Percentiles rank a stretch among this genome's conserved stretches.
These are phyloP conservation scores for Puccinia hordei DNA, from an alignment of 1,284 basidiomycete genomes.

Conservation along the genomic window DNA sequence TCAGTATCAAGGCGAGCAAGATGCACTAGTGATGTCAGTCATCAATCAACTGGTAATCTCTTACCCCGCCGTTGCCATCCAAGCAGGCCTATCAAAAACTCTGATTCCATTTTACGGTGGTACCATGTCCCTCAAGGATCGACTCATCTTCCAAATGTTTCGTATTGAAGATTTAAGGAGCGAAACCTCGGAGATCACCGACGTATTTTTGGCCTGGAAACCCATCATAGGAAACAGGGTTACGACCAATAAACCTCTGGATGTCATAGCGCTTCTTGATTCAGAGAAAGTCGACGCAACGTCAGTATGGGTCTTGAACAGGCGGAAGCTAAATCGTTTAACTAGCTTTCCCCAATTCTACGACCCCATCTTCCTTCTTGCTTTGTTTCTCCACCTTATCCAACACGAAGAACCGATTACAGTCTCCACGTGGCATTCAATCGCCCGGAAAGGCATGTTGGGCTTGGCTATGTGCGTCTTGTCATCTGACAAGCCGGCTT, in stretches of 20 bases:
- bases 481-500: constrained; percentile 70
- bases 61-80: constrained; percentile 31
- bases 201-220: constrained; percentile 39
- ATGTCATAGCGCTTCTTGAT: constrained; percentile 52
- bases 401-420: constrained; percentile 65
- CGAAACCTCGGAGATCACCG: constrained; percentile 16
- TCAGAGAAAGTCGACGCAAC: constrained; percentile 47
- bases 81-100: constrained; percentile 31
- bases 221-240: constrained; percentile 15
- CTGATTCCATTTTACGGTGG: constrained; percentile 44
- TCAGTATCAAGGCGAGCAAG: constrained; percentile 22
- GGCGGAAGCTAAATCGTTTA: constrained; percentile 19
- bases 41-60: constrained; percentile 24
- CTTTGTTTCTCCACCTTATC: constrained; percentile 69
- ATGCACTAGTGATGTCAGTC: constrained; percentile 24
- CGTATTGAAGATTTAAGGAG: constrained; percentile 47
- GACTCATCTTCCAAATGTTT: constrained; percentile 36
- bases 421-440: constrained; percentile 76
- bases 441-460: constrained; percentile 78
- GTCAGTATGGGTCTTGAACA: constrained; percentile 18
- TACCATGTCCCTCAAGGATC: constrained; percentile 39
- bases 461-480: constrained; percentile 74
- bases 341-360: constrained; percentile 61
- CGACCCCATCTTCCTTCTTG: constrained; percentile 76
- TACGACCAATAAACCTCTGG: constrained; percentile 23